Evolutionary conservation across 306 rosid species (phyloP).

Genomic region (Alnus glutinosa): DNA sequence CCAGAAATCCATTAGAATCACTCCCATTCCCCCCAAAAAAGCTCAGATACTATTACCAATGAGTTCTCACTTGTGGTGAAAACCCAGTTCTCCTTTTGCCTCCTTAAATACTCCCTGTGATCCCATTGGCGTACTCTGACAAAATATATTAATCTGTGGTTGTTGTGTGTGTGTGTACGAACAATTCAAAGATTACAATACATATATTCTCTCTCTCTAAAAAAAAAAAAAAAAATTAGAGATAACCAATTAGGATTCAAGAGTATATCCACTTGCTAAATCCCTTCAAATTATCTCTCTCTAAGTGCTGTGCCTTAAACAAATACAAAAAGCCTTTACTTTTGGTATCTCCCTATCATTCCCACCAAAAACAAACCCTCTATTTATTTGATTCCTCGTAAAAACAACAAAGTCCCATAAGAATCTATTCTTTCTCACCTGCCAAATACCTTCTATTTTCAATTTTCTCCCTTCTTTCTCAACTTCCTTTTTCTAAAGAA

Average conservation of each 20-base stretch:
- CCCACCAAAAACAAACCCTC: background rate
- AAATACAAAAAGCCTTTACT: background rate
- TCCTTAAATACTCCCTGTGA: background rate
- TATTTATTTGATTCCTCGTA: too few relatives aligned
- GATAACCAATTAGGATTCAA: background rate
- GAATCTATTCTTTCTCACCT: background rate
- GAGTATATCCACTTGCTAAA: background rate
- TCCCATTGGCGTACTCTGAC: constrained; percentile 15
- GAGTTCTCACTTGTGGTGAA: background rate
- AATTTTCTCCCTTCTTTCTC: background rate
- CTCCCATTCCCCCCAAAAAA: background rate
- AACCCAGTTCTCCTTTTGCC: constrained; percentile 19
- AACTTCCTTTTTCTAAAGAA: background rate
- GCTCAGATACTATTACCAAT: background rate
- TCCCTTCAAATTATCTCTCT: too few relatives aligned
- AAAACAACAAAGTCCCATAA: too few relatives aligned
- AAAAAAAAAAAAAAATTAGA: too few relatives aligned
- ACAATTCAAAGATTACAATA: background rate
- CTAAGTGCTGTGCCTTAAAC: too few relatives aligned
- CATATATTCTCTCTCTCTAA: background rate
- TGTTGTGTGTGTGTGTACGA: background rate
- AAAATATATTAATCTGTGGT: background rate
- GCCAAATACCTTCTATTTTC: background rate
- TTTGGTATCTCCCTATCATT: background rate
- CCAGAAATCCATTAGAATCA: constrained; percentile 69